Percentiles rank a stretch among this genome's conserved stretches.
phyloP scores from a whole-genome alignment of 306 rosid genomes.

The Hylodesmum podocarpum region DNA sequence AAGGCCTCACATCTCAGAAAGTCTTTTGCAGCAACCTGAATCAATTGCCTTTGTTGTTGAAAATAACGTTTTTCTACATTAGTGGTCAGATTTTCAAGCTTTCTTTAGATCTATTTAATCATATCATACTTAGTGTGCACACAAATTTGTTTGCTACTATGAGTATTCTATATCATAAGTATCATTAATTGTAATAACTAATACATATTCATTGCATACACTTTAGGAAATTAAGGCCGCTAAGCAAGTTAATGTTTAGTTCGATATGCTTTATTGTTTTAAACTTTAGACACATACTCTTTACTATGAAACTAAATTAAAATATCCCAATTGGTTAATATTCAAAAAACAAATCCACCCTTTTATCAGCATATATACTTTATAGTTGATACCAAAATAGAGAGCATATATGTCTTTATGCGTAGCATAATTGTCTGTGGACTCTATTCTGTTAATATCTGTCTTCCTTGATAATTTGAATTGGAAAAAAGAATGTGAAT shows the following conservation, averaged over 20 bases:
- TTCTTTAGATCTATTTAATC: not conserved
- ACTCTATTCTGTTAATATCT: slow-evolving; percentile 32
- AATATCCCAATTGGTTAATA: slow-evolving; percentile 24
- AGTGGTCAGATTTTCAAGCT: slow-evolving; percentile 15
- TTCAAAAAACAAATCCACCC: not conserved
- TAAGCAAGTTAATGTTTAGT: not conserved
- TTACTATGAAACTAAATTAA: not conserved
- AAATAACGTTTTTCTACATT: slow-evolving; percentile 19
- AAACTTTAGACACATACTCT: not conserved
- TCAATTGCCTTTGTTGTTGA: slow-evolving; percentile 34
- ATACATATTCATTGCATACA: not conserved
- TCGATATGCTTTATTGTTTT: not conserved
- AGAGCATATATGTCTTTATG: slow-evolving; percentile 32
- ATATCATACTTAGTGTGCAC: not conserved
- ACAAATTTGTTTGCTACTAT: not conserved
- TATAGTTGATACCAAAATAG: slow-evolving; percentile 35
- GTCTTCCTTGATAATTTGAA: slow-evolving; percentile 32
- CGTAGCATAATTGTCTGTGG: slow-evolving; percentile 47
- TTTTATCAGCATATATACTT: slow-evolving; percentile 36
- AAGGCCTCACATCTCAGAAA: slow-evolving; percentile 40
- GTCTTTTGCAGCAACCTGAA: slow-evolving; percentile 42
- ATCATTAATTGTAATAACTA: not conserved
- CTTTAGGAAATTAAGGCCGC: not conserved
- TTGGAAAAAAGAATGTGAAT: slow-evolving; percentile 38
- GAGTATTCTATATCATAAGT: not conserved